These are phyloP conservation scores for Tetrapisispora phaffii DNA, from an alignment of 805 yeast genomes.

Conservation along the genomic window DNA sequence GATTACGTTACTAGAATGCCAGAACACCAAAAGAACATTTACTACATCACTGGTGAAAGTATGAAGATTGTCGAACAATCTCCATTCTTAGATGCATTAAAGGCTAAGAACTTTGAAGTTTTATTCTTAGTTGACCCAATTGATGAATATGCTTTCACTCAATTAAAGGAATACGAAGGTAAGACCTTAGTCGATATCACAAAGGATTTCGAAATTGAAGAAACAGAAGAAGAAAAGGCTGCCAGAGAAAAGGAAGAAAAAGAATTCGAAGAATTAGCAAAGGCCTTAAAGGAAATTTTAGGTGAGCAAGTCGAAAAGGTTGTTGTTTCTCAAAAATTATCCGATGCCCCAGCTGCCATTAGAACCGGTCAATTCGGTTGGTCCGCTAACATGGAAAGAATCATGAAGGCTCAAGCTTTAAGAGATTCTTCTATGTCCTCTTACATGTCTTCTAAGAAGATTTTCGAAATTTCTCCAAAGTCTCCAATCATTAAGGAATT, in stretches of 20 bases:
- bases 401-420: conserved; percentile 99
- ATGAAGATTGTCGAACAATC: conserved; percentile 96
- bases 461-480: conserved; percentile 95
- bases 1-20: conserved; percentile 99
- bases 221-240: conserved; percentile 95
- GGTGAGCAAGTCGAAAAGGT: conserved; percentile 99
- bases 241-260: conserved; percentile 87
- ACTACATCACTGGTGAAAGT: conserved; percentile 98
- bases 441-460: conserved; percentile 99
- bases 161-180: conserved; percentile 98
- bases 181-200: conserved; percentile 98
- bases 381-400: conserved; percentile 99
- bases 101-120: conserved; percentile 97
- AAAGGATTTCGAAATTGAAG: conserved; percentile 97
- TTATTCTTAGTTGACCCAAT: conserved; percentile 97
- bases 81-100: conserved; percentile 97
- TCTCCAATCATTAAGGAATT: conserved; percentile 92
- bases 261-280: conserved; percentile 88
- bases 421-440: conserved; percentile 98
- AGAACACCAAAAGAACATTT: conserved; percentile 98
- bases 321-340: conserved; percentile 92
- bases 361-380: conserved; percentile 99
- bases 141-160: conserved; percentile 99
- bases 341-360: conserved; percentile 99
- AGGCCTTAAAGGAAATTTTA: conserved; percentile 90